Evolutionary conservation across 2,329 filamentous ascomycete species (phyloP).

Genomic region (Aspergillus nomiae): DNA sequence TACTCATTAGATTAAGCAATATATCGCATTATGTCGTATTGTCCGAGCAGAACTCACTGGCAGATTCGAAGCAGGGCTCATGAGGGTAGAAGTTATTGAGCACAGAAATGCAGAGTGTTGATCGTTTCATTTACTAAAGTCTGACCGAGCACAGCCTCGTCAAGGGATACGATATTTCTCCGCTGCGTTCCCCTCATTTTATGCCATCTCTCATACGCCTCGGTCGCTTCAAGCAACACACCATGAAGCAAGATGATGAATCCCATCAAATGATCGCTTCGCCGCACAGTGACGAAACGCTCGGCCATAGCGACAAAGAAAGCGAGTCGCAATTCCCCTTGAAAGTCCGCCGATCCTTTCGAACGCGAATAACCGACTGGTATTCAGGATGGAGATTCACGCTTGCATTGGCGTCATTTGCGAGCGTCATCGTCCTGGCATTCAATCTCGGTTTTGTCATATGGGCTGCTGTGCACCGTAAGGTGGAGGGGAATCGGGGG

Average conservation of each 20-base stretch:
- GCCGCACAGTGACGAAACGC: background rate
- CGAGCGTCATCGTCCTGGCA: background rate
- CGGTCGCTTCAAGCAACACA: background rate
- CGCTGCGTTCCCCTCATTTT: background rate
- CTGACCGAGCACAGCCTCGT: background rate
- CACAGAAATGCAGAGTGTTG: too few relatives aligned
- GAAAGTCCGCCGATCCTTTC: background rate
- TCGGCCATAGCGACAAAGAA: background rate
- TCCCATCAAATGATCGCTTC: background rate
- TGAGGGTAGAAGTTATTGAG: too few relatives aligned
- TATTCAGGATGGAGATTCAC: background rate
- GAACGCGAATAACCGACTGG: background rate
- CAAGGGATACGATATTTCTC: background rate
- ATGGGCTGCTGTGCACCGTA: background rate
- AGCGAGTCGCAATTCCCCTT: background rate
- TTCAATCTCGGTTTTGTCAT: conserved; percentile 1
- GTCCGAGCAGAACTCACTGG: too few relatives aligned
- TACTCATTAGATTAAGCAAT: too few relatives aligned
- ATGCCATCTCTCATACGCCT: background rate
- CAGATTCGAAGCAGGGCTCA: too few relatives aligned
- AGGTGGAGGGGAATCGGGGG: background rate
- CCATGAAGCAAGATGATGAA: background rate
- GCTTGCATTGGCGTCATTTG: background rate
- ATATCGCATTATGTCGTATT: too few relatives aligned
- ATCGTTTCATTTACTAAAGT: too few relatives aligned